Evolutionary conservation across 2,329 filamentous ascomycete species (phyloP).

Genomic region (Apiospora pterosperma): DNA sequence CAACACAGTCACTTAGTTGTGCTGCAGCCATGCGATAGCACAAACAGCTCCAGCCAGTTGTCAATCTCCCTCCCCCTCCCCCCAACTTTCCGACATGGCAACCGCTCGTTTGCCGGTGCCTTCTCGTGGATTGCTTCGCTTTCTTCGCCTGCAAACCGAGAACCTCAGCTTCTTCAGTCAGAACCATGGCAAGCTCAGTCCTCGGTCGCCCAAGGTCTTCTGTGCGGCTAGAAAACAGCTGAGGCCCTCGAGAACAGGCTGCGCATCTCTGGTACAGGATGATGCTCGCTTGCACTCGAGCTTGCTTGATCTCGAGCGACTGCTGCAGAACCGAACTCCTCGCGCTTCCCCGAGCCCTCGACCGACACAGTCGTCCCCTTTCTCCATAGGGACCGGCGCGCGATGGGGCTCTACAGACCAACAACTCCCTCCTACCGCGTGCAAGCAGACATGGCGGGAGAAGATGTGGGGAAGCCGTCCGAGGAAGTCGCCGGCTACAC

Average conservation of each 20-base stretch:
- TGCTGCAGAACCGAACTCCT: conserved; percentile 1
- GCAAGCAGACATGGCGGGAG: conserved; percentile 42
- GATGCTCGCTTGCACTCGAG: conserved; percentile 25
- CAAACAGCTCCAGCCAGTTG: background rate
- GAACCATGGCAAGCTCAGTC: conserved; percentile 24
- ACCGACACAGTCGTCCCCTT: background rate
- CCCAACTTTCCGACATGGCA: conserved; percentile 36
- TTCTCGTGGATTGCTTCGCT: conserved; percentile 62
- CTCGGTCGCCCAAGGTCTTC: conserved; percentile 13
- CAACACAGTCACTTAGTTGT: background rate
- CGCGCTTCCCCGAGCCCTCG: background rate
- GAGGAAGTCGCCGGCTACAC: conserved; percentile 13
- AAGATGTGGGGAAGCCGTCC: conserved; percentile 40
- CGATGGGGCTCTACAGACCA: conserved; percentile 9
- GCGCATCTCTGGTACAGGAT: conserved; percentile 12
- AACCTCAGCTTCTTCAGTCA: conserved; percentile 48
- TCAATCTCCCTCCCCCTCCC: background rate
- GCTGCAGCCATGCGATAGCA: background rate
- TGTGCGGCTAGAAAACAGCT: conserved; percentile 14
- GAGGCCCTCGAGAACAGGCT: background rate
- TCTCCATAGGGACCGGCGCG: background rate
- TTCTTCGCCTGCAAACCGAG: conserved; percentile 69
- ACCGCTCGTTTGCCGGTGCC: conserved; percentile 44
- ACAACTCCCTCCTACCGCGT: conserved; percentile 20
- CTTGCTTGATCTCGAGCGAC: conserved; percentile 22